Percentiles rank a stretch among this genome's conserved stretches.
phyloP scores from a whole-genome alignment of 2,329 filamentous ascomycete genomes.

The Arthrobotrys musiformis region DNA sequence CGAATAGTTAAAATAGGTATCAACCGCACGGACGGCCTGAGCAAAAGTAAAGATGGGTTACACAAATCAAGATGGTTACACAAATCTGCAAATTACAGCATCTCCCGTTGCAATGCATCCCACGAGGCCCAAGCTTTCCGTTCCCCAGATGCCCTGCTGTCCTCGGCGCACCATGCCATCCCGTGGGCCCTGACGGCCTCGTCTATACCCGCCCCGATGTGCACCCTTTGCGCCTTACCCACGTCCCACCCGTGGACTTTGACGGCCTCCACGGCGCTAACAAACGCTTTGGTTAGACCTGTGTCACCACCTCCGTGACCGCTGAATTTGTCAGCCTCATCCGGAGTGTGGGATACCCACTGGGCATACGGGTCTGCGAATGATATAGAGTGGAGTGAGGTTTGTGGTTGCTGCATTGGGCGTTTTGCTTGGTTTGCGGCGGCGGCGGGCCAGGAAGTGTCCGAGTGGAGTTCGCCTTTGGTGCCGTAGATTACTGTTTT shows the following conservation, averaged over 20 bases:
- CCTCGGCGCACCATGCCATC: slow-evolving; percentile 92
- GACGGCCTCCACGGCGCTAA: slow-evolving; percentile 81
- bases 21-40: background rate
- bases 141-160: slow-evolving; percentile 62
- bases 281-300: slow-evolving; percentile 82
- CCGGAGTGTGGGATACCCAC: slow-evolving; percentile 48
- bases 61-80: background rate
- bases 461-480: slow-evolving; percentile 84
- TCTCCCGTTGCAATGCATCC: slow-evolving; percentile 39
- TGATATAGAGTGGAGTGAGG: slow-evolving; percentile 48
- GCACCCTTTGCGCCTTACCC: slow-evolving; percentile 76
- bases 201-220: slow-evolving; percentile 76
- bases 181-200: slow-evolving; percentile 91
- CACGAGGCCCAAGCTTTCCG: slow-evolving; percentile 35
- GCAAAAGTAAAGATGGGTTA: slow-evolving; percentile 2
- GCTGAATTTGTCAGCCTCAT: slow-evolving; percentile 62
- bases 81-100: background rate
- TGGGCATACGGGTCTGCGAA: slow-evolving; percentile 46
- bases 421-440: slow-evolving; percentile 13
- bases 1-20: no score
- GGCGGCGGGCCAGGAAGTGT: slow-evolving; percentile 67
- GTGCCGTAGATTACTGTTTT: slow-evolving; percentile 88
- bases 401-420: slow-evolving; percentile 40
- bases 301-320: slow-evolving; percentile 82
- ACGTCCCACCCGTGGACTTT: slow-evolving; percentile 76